Evolutionary conservation across 2,329 filamentous ascomycete genomes (phyloP).

Genomic region (Mycocentrospora acerina): DNA sequence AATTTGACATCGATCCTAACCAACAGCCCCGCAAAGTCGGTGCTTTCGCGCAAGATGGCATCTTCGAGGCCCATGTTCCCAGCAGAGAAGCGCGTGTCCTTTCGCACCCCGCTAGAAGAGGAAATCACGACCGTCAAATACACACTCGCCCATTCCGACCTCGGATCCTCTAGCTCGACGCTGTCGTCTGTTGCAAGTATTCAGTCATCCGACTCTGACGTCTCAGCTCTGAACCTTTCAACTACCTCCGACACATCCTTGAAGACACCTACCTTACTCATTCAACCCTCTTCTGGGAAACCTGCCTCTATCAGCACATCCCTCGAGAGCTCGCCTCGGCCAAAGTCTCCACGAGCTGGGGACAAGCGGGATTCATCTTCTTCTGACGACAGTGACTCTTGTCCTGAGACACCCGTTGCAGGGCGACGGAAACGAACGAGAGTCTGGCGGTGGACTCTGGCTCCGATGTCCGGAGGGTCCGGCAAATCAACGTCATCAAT

Average conservation of each 20-base stretch:
- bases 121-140: constrained; percentile 60
- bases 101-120: constrained; percentile 58
- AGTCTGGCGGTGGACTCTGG: constrained; percentile 61
- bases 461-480: constrained; percentile 40
- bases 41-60: constrained; percentile 44
- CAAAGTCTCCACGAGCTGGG: constrained; percentile 31
- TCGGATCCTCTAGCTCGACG: constrained; percentile 47
- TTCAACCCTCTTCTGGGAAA: constrained; percentile 9
- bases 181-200: constrained; percentile 24
- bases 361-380: constrained; percentile 49
- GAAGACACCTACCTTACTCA: constrained; percentile 16
- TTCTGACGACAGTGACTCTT: constrained; percentile 51
- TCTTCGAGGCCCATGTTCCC: constrained; percentile 53
- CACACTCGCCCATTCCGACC: constrained; percentile 58
- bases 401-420: constrained; percentile 56
- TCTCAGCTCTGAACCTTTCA: constrained; percentile 18
- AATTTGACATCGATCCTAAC: constrained; percentile 49
- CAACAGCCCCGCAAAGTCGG: constrained; percentile 47
- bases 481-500: constrained; percentile 25
- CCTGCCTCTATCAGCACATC: constrained; percentile 19
- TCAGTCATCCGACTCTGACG: constrained; percentile 10
- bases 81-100: constrained; percentile 59
- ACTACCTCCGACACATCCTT: constrained; percentile 12
- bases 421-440: constrained; percentile 55
- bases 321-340: constrained; percentile 25